Evolutionary conservation across 2,329 filamentous ascomycete species (phyloP), one percentile per base, ranked within the genome.

Genomic region (Fusarium virguliforme): DNA sequence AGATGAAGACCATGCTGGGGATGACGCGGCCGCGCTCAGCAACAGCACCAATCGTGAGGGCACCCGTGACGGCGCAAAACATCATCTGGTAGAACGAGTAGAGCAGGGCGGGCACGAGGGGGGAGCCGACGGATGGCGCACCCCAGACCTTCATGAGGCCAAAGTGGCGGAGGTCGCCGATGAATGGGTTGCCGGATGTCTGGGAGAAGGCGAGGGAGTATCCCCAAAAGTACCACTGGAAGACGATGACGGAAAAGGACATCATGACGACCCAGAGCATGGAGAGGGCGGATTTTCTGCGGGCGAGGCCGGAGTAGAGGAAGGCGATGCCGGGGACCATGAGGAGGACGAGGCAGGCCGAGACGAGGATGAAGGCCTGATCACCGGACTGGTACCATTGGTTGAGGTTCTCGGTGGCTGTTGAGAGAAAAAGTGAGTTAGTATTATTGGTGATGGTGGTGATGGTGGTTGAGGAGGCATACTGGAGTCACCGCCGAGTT

Each of bases 181-280:
- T 98, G 84, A 93, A 98, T 59, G 93, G 92, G 83, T 93, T 98
- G 74, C 89, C 94, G 5, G 91, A 93, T 13, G 90, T 90, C 46
- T 88, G 86, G 78, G 93, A 96, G 83, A 98, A 98, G 58, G 95
- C 95, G 68, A 99, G 87, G 13, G 95, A 97, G 83, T 97, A 99
- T 38, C 96, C 96, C 95, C 96, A 98, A 82, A 99, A 98, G 79
- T 98, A 98, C 96, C 96, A 99, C 85, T 99, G 96, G 85, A 99
- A 98, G 62, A 93, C 92, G 80, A 98, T 88, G 79, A 98, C 91
- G 53, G 93, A 95, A 79, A 92, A 92, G 51, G 94, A 96, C 81
- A 92, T 95, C 93, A 99, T 97, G 84, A 92, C 94, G 13, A 95
- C 94, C 94, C 95, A 98, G 78, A 99, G 96, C 86, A 98, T 92